phyloP scores from a whole-genome alignment of 2,329 filamentous ascomycete genomes.

The Pseudogymnoascus sp. region DNA sequence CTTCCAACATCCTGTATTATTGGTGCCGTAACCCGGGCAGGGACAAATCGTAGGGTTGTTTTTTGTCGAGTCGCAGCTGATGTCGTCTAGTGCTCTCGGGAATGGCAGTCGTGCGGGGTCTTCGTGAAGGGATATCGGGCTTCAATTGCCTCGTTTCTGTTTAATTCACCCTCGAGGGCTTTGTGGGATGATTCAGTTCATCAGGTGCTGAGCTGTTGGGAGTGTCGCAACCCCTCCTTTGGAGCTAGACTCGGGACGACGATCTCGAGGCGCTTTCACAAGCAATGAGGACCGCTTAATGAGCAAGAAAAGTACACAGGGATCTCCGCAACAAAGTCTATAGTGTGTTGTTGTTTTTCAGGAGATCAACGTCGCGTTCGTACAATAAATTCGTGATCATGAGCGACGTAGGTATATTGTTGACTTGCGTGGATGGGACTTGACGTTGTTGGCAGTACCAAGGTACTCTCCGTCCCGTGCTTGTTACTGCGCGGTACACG shows the following conservation, averaged over 20 bases:
- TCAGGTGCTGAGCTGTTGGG: slow-evolving; percentile 1
- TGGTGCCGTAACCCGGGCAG: slow-evolving; percentile 66
- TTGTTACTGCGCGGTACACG: not conserved
- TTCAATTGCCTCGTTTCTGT: not conserved
- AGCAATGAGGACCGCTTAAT: not conserved
- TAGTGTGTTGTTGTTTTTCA: not conserved
- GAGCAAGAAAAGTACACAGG: not conserved
- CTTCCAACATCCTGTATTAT: slow-evolving; percentile 78
- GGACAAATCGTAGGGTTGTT: slow-evolving; percentile 29
- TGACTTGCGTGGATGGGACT: not conserved
- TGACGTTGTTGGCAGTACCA: slow-evolving; percentile 3
- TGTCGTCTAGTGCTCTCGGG: not conserved
- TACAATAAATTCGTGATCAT: slow-evolving; percentile 6
- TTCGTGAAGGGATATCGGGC: not conserved
- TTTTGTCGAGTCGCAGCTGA: not conserved
- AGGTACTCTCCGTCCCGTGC: not conserved
- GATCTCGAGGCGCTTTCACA: slow-evolving; percentile 1
- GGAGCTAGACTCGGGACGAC: slow-evolving; percentile 2
- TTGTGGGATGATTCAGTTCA: slow-evolving; percentile 2
- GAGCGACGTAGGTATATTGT: not conserved
- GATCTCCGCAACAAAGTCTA: not conserved
- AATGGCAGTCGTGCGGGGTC: not conserved
- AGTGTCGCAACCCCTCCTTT: slow-evolving; percentile 1
- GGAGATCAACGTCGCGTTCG: not conserved
- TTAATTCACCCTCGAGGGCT: slow-evolving; percentile 1